phyloP scores from a whole-genome alignment of 2,329 filamentous ascomycete species.

The Leptographium procerum region DNA sequence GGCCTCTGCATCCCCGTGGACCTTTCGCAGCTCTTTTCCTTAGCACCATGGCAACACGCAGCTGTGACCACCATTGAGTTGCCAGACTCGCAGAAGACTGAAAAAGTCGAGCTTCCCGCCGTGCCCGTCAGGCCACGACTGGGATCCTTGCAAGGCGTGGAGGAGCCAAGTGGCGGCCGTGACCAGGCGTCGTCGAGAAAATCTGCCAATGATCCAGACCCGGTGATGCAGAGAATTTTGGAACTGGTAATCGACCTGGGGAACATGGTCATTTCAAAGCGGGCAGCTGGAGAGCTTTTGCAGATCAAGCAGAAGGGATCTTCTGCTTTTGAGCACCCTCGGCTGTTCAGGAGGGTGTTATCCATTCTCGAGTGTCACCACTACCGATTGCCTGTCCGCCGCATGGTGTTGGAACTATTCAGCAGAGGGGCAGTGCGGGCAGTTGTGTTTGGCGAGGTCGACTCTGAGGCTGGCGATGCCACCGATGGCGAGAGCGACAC shows the following conservation, averaged over 20 bases:
- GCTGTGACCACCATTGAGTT: constrained; percentile 35
- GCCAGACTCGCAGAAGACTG: constrained; percentile 41
- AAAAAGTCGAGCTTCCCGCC: constrained; percentile 30
- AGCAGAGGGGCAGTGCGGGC: constrained; percentile 78
- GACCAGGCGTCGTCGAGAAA: constrained; percentile 13
- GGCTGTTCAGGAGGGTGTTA: constrained; percentile 77
- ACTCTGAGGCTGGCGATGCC: not conserved
- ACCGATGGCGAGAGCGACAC: constrained; percentile 17
- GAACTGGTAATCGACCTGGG: constrained; percentile 79
- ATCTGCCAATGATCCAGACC: constrained; percentile 27
- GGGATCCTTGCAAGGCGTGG: constrained; percentile 21
- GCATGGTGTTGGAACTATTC: constrained; percentile 88
- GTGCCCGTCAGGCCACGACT: constrained; percentile 28
- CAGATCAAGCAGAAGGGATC: constrained; percentile 67
- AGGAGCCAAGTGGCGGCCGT: constrained; percentile 13
- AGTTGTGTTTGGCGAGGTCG: constrained; percentile 64
- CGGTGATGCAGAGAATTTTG: constrained; percentile 63
- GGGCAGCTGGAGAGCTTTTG: constrained; percentile 69
- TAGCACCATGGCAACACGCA: constrained; percentile 47
- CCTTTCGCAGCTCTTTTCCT: constrained; percentile 66
- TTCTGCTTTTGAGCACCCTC: constrained; percentile 61
- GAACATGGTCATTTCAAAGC: constrained; percentile 86
- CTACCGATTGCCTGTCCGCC: constrained; percentile 74
- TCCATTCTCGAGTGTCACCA: constrained; percentile 78
- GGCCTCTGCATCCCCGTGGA: constrained; percentile 79